Conservation (phyloP, 148 eudicot genomes). For the Polygonum maritimum region DNA sequence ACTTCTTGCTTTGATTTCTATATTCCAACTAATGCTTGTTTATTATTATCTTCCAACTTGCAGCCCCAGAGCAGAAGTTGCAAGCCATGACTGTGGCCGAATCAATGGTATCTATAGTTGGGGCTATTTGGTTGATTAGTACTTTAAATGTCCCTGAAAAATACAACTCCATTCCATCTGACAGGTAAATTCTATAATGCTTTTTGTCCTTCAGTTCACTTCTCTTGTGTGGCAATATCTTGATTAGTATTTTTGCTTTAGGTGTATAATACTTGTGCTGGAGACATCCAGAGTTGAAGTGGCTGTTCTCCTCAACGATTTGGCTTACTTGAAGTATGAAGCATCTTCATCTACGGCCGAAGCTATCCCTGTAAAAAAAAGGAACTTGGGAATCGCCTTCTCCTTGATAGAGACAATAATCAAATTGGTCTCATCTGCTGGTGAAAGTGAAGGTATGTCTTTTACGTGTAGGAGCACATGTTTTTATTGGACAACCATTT, state of each 20-base stretch:
- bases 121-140: slow-evolving; percentile 72
- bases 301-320: slow-evolving; percentile 79
- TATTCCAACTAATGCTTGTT: background rate
- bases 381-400: slow-evolving; percentile 57
- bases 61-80: slow-evolving; percentile 70
- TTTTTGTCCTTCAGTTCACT: background rate
- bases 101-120: slow-evolving; percentile 49
- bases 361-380: slow-evolving; percentile 35
- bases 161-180: slow-evolving; percentile 43
- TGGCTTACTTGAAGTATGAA: slow-evolving; percentile 75
- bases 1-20: background rate
- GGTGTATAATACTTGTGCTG: slow-evolving; percentile 78
- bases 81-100: slow-evolving; percentile 82
- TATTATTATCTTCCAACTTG: slow-evolving; percentile 15
- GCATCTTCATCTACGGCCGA: slow-evolving; percentile 46
- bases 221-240: background rate
- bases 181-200: slow-evolving; percentile 29
- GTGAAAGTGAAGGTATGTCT: slow-evolving; percentile 55
- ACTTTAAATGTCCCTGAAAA: slow-evolving; percentile 33
- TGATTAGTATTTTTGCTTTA: slow-evolving; percentile 21
- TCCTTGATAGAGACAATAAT: slow-evolving; percentile 76
- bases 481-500: background rate
- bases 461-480: background rate
- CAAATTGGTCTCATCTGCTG: slow-evolving; percentile 55
- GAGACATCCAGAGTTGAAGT: slow-evolving; percentile 91